Conservation (phyloP, 257 asterid genomes). For the Coffea canephora region DNA sequence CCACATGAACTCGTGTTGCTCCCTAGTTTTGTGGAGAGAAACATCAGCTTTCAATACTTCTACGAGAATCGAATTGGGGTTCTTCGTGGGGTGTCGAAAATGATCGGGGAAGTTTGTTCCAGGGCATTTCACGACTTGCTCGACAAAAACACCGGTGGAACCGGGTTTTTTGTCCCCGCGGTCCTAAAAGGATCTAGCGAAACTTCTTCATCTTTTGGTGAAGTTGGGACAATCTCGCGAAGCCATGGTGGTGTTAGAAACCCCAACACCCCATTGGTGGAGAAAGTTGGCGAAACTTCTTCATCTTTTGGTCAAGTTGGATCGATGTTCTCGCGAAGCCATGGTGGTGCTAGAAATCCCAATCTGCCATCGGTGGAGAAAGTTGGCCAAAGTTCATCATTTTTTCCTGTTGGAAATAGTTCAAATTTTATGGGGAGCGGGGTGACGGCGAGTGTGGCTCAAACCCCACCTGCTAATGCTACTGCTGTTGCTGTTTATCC, state of each 20-base stretch:
- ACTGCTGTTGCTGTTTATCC: neutral
- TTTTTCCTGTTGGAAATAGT: neutral
- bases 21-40: constrained; percentile 23
- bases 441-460: neutral
- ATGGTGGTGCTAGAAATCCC: neutral
- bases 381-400: neutral
- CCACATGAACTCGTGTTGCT: constrained; percentile 7
- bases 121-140: constrained; percentile 53
- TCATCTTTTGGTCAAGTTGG: too few relatives aligned
- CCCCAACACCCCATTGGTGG: neutral
- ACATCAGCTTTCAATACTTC: constrained; percentile 27
- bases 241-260: neutral
- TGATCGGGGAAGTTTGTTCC: constrained; percentile 15
- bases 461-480: neutral
- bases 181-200: neutral
- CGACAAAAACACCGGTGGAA: neutral
- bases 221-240: too few relatives aligned
- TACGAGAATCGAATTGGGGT: constrained; percentile 39
- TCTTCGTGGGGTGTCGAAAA: constrained; percentile 20
- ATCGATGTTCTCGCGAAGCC: too few relatives aligned
- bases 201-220: too few relatives aligned
- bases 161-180: neutral
- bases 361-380: neutral
- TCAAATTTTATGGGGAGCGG: neutral
- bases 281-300: neutral